Base-by-base conservation (phyloP, 805 yeast species). In the Spathaspora hagerdaliae region DNA sequence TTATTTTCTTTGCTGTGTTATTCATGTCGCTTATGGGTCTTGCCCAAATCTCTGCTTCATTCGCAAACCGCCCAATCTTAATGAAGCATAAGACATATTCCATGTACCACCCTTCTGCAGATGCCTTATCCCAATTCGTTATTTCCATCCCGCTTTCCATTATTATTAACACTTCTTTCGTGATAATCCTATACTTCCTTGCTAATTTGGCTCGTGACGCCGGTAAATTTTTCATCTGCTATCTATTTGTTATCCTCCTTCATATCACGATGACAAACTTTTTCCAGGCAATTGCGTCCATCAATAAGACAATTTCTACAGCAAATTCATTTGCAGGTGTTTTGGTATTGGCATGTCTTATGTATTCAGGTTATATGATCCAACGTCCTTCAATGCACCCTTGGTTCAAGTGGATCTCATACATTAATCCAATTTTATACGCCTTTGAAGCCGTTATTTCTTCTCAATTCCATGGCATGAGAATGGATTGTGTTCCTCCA, bases 311-410 rank as follows among this genome's bases (percentile, higher is more conserved):
- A 50, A 78, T 79, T 63, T 73, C 77, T 24, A 70, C 77, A 48
- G 83, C 83, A 7, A 80, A 79, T 49, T 78, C 82, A 31, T 52
- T 77, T 55, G 81, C 82, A 56, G 64, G 79, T 72, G 57, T 76
- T 64, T 51, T 62, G 66, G 51, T 75, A 56, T 55, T 63, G 45
- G 63, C 63, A 4, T 31, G 57, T 2, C 54, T 61, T 46, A 57
- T 60, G 60, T 63, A 58, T 54, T 66, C 60, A 11, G 58, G 64
- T 3, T 63, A 55, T 44, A 57, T 60, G 60, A 60, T 63, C 45
- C 67, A 60, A 44, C 46, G 64, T 34, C 65, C 65, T 6, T 60
- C 65, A n/a, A 63, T 63, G 67, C 64, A 54, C 33, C 63, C 63
- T 24, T 63, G 65, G 65, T 63, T 60, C 47, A 60, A 60, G 45